Base-by-base conservation (phyloP, 1,284 basidiomycete genomes). In the Moniliophthora roreri region DNA sequence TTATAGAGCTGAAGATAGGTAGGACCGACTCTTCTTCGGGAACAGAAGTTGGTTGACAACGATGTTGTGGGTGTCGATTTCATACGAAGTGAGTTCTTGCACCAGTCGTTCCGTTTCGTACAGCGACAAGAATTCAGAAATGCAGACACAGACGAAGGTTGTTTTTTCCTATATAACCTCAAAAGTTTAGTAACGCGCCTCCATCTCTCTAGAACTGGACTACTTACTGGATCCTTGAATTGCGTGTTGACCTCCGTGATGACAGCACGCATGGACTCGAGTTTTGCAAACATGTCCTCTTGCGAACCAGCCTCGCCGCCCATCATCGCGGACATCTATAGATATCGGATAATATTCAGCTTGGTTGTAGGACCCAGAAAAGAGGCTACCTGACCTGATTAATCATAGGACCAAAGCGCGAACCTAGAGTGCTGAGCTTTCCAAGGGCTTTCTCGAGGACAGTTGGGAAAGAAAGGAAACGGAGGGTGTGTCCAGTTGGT, bases 201-300 rank as follows among this genome's bases (percentile, higher is more conserved):
- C 23, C 2, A 32, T n/a, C 11, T 23, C 18, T 18, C 16, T n/a
- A 42, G 24, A 48, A 28, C 4, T n/a, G 46, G n/a, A 6, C 48
- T 4, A 80, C 90, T 57, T 63, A 94, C 93, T 3, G 96, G 93
- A 71, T 99, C 95, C 72, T 98, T 98, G 81, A 99, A 99, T 66
- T 99, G 97, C 1, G 92, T 91, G 79, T 99, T 99, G 55, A 99
- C 96, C 70, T 99, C 97, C 21, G 93, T 98, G 66, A 99, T 99
- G 55, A 98, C 87, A 39, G 86, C 91, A 38, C 95, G 84, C 97
- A 99, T 99, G 37, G 87, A 88, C 62, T 99, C 96, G 8, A 99
- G 83, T 72, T 98, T 98, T 32, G 92, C 93, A 68, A 98, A 98
- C 93, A 98, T 96, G 70, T 98, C 95, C 69, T 98, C 95, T 62